These are phyloP conservation scores for Lachnellula occidentalis DNA, from an alignment of 2,329 filamentous ascomycete species.

Conservation along the genomic window DNA sequence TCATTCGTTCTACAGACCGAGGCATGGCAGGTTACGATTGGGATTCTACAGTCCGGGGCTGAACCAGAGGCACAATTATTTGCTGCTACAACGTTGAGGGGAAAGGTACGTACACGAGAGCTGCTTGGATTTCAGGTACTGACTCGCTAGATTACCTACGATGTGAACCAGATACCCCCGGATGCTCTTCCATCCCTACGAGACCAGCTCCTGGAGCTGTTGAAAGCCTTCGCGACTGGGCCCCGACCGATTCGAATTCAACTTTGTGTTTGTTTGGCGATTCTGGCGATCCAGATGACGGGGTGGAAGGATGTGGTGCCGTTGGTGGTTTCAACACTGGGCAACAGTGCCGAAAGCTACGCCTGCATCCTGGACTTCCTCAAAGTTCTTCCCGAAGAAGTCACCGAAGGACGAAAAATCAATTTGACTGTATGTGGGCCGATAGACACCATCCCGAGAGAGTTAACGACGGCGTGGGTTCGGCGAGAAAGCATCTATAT, in stretches of 20 bases:
- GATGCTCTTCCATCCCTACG: slow-evolving; percentile 71
- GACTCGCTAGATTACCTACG: slow-evolving; percentile 78
- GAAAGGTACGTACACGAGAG: slow-evolving; percentile 64
- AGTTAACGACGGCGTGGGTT: slow-evolving; percentile 31
- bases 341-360: slow-evolving; percentile 69
- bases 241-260: slow-evolving; percentile 84
- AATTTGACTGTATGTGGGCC: slow-evolving; percentile 93
- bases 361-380: slow-evolving; percentile 93
- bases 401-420: slow-evolving; percentile 98
- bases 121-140: slow-evolving; percentile 10
- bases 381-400: slow-evolving; percentile 94
- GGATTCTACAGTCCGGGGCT: slow-evolving; percentile 75
- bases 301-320: slow-evolving; percentile 90
- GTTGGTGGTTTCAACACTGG: slow-evolving; percentile 73
- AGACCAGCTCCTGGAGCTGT: slow-evolving; percentile 74
- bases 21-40: slow-evolving; percentile 85
- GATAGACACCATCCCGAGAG: slow-evolving; percentile 43
- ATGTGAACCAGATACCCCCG: slow-evolving; percentile 80
- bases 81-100: slow-evolving; percentile 92
- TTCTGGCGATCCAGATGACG: slow-evolving; percentile 92
- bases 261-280: slow-evolving; percentile 89
- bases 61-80: slow-evolving; percentile 87
- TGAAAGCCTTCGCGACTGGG: slow-evolving; percentile 75
- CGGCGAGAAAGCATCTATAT: slow-evolving; percentile 32
- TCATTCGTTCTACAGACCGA: slow-evolving; percentile 54